These are phyloP conservation scores for Purpureocillium lavendulum DNA, from an alignment of 2,329 filamentous ascomycete species.

Conservation along the genomic window DNA sequence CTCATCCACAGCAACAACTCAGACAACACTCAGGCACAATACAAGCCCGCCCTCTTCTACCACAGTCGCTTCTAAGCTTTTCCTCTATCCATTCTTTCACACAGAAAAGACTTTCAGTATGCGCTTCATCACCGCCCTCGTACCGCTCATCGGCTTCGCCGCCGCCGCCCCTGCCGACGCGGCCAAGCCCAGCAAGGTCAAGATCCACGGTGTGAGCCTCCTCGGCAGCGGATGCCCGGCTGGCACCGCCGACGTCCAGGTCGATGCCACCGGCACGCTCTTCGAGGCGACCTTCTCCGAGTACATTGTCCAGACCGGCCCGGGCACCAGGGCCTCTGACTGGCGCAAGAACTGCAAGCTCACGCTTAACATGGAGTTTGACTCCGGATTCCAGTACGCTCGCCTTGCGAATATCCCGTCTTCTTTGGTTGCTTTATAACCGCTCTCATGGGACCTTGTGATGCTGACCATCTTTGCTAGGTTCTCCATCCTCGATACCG, in stretches of 20 bases:
- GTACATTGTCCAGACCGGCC: conserved; percentile 16
- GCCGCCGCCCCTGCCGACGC: conserved; percentile 1
- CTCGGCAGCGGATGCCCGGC: conserved; percentile 16
- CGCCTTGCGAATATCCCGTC: too few species aligned
- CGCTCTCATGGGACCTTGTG: too few species aligned
- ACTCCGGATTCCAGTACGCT: conserved; percentile 14
- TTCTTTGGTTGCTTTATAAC: too few species aligned
- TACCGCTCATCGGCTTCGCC: conserved; percentile 1
- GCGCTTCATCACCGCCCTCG: background rate
- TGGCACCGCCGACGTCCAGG: conserved; percentile 13
- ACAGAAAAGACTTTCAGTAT: background rate
- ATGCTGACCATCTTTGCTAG: too few species aligned
- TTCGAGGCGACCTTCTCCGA: conserved; percentile 17
- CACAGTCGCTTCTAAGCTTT: too few species aligned
- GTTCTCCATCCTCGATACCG: conserved; percentile 15
- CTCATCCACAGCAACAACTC: too few species aligned
- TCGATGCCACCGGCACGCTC: conserved; percentile 15
- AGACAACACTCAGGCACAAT: too few species aligned
- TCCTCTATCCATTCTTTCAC: too few species aligned
- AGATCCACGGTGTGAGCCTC: conserved; percentile 12
- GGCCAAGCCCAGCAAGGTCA: conserved; percentile 6
- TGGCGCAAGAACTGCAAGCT: conserved; percentile 20
- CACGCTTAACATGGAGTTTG: conserved; percentile 15
- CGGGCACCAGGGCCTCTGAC: conserved; percentile 10
- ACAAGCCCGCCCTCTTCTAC: too few species aligned